Base-by-base conservation (phyloP, 2,329 filamentous ascomycete genomes). In the Verticillium albo-atrum region DNA sequence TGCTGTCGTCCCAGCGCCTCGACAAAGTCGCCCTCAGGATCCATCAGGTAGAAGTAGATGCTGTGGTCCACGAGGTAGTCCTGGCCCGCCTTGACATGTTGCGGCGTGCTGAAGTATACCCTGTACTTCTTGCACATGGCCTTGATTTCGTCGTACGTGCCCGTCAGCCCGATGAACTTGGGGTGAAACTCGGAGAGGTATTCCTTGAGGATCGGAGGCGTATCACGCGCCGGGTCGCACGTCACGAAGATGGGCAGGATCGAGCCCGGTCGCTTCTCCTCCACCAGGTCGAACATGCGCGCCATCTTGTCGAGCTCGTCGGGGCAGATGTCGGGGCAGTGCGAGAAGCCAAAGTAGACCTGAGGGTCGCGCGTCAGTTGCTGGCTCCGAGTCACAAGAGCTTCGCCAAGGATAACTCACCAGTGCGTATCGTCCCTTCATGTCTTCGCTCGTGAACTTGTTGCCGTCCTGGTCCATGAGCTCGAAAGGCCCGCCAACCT, bases 261-360 rank as follows among this genome's bases (percentile, higher is more conserved):
- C 55, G 80, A 68, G 53, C 74, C 75, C 3, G 83, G 80, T 4
- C 71, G 68, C 67, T 81, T 75, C 55, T 77, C 77, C 66, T 87
- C 79, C 52, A 89, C 82, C 6, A 84, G 79, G 71, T 99, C 92
- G 70, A 96, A 89, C 86, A 98, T 97, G 60, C 83, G 82, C n/a
- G 94, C 91, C 93, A 99, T 97, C 81, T 99, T 99, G 79, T 99
- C 95, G 68, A 99, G 89, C 77, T 99, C 95, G 71, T 99, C 95
- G 34, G 95, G 95, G 79, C 95, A 99, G 72, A 99, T 99, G 73
- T 99, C 95, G 26, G 95, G 95, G 74, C 95, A 99, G 75, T 97
- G 93, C 9, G 92, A 94, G 82, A 99, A 99, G 69, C 95, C 95
- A 73, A 99, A 99, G 79, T 99, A 99, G 37, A 98, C 87, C 91